Evolutionary conservation across 1,139 yeast genomes (phyloP), one percentile per base, ranked within the genome.

Genomic region (Wickerhamiella pararugosa): DNA sequence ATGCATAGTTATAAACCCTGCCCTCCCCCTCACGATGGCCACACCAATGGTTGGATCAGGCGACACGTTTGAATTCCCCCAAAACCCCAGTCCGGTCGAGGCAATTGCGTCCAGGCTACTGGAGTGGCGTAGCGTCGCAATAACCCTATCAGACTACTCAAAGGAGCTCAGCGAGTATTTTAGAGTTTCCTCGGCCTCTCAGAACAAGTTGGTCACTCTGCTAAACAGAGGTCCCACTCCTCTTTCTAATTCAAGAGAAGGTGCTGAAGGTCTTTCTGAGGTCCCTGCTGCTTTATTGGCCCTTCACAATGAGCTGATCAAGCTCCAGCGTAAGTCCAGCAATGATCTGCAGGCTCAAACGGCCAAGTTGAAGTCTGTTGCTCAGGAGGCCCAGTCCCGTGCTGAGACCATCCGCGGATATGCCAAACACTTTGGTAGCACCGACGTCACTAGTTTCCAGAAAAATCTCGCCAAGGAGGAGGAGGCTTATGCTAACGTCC

Each of bases 101-200:
- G 43, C 41, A 63, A 66, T 90, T 51, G 92, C 94, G 4, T 71
- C 73, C 33, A 68, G 98, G 49, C 84, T 87, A 57, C 73, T 77
- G 39, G 79, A 93, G 3, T 90, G 96, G 96, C 67, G 95, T 49
- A 70, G 73, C 42, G 73, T 87, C 43, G 77, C 86, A 46, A 75
- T 78, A 45, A 79, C 87, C 32, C 63, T 90, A 45, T 70, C 82
- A 27, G 73, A 69, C 42, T 90, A 90, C 58, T 67, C 87, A 49
- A 73, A 71, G 50, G 95, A 86, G 53, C 80, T 78, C 40, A 83
- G 84, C 9, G 41, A 37, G 25, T 28, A 32, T 28, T 29, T 28
- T 30, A 36, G 41, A 27, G 28, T 36, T 5, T 32, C 27, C 29
- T 10, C 29, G 9, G 41, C 36, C 7, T 10, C 29, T 21, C 29